Base-by-base conservation (phyloP, 2,329 filamentous ascomycete genomes). In the Aureobasidium sp. region DNA sequence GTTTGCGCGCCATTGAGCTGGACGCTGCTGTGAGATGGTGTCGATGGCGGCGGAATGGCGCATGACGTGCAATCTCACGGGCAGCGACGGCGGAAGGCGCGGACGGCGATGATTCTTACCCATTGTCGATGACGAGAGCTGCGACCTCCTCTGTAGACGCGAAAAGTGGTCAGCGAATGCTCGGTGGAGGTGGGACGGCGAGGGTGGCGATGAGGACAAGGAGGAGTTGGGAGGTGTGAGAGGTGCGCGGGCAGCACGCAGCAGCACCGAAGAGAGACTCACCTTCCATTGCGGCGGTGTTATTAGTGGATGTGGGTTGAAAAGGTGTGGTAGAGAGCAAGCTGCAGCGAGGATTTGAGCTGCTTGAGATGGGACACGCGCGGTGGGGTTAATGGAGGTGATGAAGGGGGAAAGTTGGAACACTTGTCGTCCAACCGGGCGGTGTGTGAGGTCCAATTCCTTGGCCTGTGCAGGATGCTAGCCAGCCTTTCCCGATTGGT, bases 61-160 rank as follows among this genome's bases (percentile, higher is more conserved):
- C 72, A 70, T 70, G 70, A 67, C 63, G 64, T 70, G 71, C 3
- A 20, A 69, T 71, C 70, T 70, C 22, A 22, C 49, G 31, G 27
- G 41, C 41, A 51, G 25, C 41, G 48, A 44, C 58, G 34, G 51
- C 60, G 51, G 51, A 47, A 57, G 71, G 74, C 81, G 63, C 56
- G 63, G 63, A 67, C 63, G 67, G 63, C 51, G 34, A 39, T 36
- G 60, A 63, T 63, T 84, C 92, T 90, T 93, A 99, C 94, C 94
- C 94, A 97, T 99, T 99, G 92, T 99, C 94, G 84, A 99, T 97
- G 82, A 99, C 94, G 90, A 99, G 92, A 82, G 94, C 94, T 81
- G 94, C 94, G 82, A 99, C 94, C 91, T 99, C 94, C 87, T 99
- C 94, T 97, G 78, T 81, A 82, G 66, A 61, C 63, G 66, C 65